A percentile compares a stretch with the other conserved stretches of the same genome.
phyloP scores from a whole-genome alignment of 257 asterid genomes.

The Fraxinus quadrangulata region DNA sequence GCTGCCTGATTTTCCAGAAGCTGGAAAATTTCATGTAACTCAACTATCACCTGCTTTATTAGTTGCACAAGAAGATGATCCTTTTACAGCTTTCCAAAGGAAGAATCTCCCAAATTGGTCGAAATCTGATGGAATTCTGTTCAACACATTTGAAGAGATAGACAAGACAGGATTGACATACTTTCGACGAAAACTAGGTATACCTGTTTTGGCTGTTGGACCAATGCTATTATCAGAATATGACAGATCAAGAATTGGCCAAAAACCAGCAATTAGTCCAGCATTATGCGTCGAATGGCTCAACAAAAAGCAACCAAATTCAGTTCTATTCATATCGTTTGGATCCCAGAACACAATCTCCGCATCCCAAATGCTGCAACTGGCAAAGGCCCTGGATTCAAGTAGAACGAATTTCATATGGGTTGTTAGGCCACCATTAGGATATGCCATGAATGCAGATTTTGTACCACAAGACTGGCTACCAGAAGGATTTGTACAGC shows the following conservation, averaged over 20 bases:
- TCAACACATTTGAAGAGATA: slow-evolving; percentile 57
- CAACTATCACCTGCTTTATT: slow-evolving; percentile 49
- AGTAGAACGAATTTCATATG: slow-evolving; percentile 46
- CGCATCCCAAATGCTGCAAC: slow-evolving; percentile 57
- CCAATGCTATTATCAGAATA: slow-evolving; percentile 41
- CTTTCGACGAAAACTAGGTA: slow-evolving; percentile 43
- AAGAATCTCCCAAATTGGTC: slow-evolving; percentile 43
- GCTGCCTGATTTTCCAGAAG: slow-evolving; percentile 67
- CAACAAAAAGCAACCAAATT: slow-evolving; percentile 29
- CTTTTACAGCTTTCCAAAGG: slow-evolving; percentile 38
- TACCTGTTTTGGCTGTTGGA: slow-evolving; percentile 58
- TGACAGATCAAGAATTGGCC: slow-evolving; percentile 22
- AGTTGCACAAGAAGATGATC: slow-evolving; percentile 43
- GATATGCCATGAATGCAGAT: slow-evolving; percentile 38
- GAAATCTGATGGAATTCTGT: slow-evolving; percentile 49
- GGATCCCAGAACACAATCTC: slow-evolving; percentile 54
- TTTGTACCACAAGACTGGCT: slow-evolving; percentile 59
- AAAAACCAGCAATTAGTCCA: slow-evolving; percentile 25
- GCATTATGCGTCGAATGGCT: slow-evolving; percentile 46
- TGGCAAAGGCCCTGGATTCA: slow-evolving; percentile 59
- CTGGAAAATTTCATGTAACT: slow-evolving; percentile 48
- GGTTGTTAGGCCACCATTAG: slow-evolving; percentile 63
- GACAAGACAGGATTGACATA: slow-evolving; percentile 49
- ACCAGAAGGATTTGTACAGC: slow-evolving; percentile 55
- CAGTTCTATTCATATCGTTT: slow-evolving; percentile 59